phyloP scores from a whole-genome alignment of 148 eudicot genomes.

The Rhododendron kiyosumense region DNA sequence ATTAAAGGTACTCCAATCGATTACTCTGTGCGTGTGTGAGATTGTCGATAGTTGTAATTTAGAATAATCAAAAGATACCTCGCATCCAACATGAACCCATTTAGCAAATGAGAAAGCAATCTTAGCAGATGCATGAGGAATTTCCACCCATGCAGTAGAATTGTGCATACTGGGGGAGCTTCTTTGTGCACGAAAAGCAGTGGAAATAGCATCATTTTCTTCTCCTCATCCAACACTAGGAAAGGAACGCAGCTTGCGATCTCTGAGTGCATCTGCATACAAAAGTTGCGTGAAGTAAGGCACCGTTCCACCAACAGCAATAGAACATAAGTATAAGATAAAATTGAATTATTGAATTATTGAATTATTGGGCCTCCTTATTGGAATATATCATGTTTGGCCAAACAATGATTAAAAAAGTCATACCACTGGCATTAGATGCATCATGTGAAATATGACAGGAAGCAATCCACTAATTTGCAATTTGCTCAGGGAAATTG shows the following conservation, averaged over 20 bases:
- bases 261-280: slow-evolving; percentile 44
- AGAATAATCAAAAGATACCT: slow-evolving; percentile 34
- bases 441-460: neutral
- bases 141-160: slow-evolving; percentile 21
- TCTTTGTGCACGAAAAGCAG: slow-evolving; percentile 26
- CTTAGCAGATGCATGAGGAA: slow-evolving; percentile 31
- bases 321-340: too few species aligned
- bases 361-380: too few species aligned
- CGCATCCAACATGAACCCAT: slow-evolving; percentile 90
- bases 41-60: neutral
- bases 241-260: slow-evolving; percentile 32
- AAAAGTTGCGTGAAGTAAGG: neutral
- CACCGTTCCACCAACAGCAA: neutral
- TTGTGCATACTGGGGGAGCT: slow-evolving; percentile 27
- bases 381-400: neutral
- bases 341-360: too few species aligned
- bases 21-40: neutral
- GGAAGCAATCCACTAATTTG: neutral
- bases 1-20: neutral
- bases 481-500: neutral
- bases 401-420: neutral
- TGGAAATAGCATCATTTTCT: slow-evolving; percentile 49
- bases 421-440: neutral
- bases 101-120: slow-evolving; percentile 45
- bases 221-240: slow-evolving; percentile 54